Base-by-base conservation (phyloP, 768 basidiomycete species). In the Clitopilus passeckerianus region DNA sequence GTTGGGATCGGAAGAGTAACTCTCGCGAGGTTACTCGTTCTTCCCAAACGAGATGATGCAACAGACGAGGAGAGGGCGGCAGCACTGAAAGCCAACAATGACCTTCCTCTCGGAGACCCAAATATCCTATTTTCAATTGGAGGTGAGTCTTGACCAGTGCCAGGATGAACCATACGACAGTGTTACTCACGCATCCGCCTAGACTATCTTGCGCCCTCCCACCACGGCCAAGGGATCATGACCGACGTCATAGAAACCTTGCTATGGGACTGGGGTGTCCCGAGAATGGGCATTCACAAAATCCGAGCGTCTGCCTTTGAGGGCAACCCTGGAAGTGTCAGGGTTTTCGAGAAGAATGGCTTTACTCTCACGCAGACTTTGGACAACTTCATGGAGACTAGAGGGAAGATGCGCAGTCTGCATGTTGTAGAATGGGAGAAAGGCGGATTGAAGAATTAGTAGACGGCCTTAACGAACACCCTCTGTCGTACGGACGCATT, bases 191-290 rank as follows among this genome's bases (percentile, higher is more conserved):
- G 27, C 27, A 30, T 30, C 27, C 27, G 27, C 27, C 27, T 30
- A 88, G 89, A 87, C 66, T 89, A 79, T 61, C 70, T 90, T 46
- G 80, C 77, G 4, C 75, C 83, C 16, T 80, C 79, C 34, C 81
- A 87, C 65, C 88, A 90, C 59, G 78, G 87, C 30, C 77, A 73
- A 63, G 88, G 89, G 0, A 89, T 91, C 61, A 91, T 91, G 90
- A 80, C 81, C 22, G 83, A 81, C 16, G 87, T 80, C 0, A 65
- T 91, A 33, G 70, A 70, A 7, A 79, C 79, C 5, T 53, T 92
- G 33, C 57, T 91, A 50, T 66, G 78, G 16, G 66, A 77, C 8
- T 90, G 90, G 88, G 82, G 74, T 20, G 74, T 89, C 43, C 87
- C 86, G 1, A 72, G 85, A 54, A 88, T 91, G 89, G 77, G 79